Base-by-base conservation (phyloP, 768 basidiomycete genomes). In the Pholiota conissans region DNA sequence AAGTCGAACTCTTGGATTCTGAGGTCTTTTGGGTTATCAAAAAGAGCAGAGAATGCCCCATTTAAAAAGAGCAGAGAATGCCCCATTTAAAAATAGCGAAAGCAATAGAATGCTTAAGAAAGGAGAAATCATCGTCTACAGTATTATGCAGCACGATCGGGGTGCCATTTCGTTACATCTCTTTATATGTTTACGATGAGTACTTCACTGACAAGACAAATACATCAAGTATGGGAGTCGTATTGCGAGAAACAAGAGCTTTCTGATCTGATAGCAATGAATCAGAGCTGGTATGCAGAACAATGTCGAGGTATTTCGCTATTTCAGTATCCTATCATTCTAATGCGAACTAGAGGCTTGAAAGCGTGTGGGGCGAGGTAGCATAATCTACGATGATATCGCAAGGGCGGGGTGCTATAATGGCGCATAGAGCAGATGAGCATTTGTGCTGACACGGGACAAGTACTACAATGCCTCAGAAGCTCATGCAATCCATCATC, bases 1-100 rank as follows among this genome's bases (percentile, higher is more conserved):
- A 68, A 70, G 48, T 73, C 70, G 45, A 59, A 71, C 26, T 58
- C n/a, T 22, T 4, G 28, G 11, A 37, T 22, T 10, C 27, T 45
- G 42, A 55, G 54, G 14, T 59, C 48, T 29, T 28, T 42, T 2
- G 53, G 53, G 24, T 51, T 37, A 16, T 29, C 40, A 7, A 55
- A 47, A 13, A 56, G 48, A 18, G 47, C 55, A 3, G 47, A 42
- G 10, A 5, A 18, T 39, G 16, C 55, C 11, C 20, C 13, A 1
- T 18, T 22, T 13, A 22, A 56, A 16, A 49, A 16, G 32, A 18
- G 47, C 55, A 3, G 47, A 42, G 10, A 5, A 18, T 39, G 16
- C 55, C 11, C 20, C 13, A 1, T 18, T 22, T 13, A 22, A 56
- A 16, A 49, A 16, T 20, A 40, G 11, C 14, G 46, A 49, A 8